phyloP scores from a whole-genome alignment of 83 land plant species.

The Diphasiastrum complanatum region DNA sequence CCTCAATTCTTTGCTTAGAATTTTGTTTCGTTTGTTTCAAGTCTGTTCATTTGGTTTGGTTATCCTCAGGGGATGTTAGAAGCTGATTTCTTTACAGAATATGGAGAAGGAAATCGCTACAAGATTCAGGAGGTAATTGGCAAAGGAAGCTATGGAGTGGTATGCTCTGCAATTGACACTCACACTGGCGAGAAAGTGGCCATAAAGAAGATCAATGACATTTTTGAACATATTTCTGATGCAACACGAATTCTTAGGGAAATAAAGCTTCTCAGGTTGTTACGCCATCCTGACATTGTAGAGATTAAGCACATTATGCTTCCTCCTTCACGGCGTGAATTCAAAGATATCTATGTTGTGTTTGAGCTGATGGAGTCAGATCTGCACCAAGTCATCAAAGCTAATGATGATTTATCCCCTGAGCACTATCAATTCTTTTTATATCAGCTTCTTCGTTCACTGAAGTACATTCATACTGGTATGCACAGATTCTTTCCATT shows the following conservation, averaged over 20 bases:
- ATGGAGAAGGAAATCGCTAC: constrained; percentile 5
- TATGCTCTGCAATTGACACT: no score
- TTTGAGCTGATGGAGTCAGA: no score
- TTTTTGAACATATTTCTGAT: no score
- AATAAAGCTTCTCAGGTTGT: neutral
- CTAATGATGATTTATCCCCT: neutral
- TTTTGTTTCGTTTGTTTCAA: no score
- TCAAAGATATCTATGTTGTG: no score
- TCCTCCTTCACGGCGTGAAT: constrained; percentile 1
- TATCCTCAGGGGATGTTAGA: neutral
- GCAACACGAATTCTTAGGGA: neutral
- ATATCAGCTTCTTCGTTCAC: neutral
- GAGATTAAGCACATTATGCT: constrained; percentile 2
- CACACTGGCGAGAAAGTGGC: no score
- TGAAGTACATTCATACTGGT: no score
- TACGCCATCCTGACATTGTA: neutral
- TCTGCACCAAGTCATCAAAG: neutral
- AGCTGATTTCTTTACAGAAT: neutral
- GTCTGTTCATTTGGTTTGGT: no score
- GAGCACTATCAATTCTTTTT: neutral
- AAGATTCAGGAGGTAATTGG: neutral
- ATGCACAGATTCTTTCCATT: no score
- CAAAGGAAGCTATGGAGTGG: no score
- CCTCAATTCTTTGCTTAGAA: no score
- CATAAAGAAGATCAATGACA: no score